Evolutionary conservation across 768 basidiomycete species (phyloP), one percentile per base, ranked within the genome.

Genomic region (Naganishia onofrii): DNA sequence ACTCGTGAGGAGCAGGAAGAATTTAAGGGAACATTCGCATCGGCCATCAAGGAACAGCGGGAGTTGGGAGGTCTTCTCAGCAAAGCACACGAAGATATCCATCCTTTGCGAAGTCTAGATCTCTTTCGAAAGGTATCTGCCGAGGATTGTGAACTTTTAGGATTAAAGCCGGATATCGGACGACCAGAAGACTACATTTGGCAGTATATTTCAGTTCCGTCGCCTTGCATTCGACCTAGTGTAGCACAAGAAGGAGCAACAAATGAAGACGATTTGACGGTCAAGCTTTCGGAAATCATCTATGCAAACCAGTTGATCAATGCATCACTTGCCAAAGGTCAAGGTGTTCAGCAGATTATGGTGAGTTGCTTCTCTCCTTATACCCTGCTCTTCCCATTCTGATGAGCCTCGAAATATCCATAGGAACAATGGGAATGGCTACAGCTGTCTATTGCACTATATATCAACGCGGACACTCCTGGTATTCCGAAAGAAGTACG

Each of bases 351-450:
- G 48, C 60, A 67, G 52, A 76, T 74, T 34, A 73, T 76, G 74
- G 76, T 77, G 56, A 71, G 76, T 57, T 29, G 21, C 36, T 17
- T 26, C 26, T 26, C 31, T 23, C 17, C 2, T 26, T 0, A 1
- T 36, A 34, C 48, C 4, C 28, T 23, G 29, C 44, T 38, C 44
- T 26, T 53, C 28, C 19, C 23, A 15, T 34, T 70, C 28, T 63
- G n/a, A 23, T n/a, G 21, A 19, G 13, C 28, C 46, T 31, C 44
- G 71, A n/a, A 5, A 29, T 10, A 32, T 54, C 51, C 0, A 51
- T 71, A 93, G 92, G 94, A 93, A 86, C 89, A 95, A 87, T 99
- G 96, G 96, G 96, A 98, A 75, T 93, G 95, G 73, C 84, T 99
- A 0, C 93, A 96, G 76, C 85, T 94, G 58, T 89, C 90, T 19